These are phyloP conservation scores for Phascolomyces articulosus DNA, from an alignment of 371 early-diverging fungal species.

Conservation along the genomic window DNA sequence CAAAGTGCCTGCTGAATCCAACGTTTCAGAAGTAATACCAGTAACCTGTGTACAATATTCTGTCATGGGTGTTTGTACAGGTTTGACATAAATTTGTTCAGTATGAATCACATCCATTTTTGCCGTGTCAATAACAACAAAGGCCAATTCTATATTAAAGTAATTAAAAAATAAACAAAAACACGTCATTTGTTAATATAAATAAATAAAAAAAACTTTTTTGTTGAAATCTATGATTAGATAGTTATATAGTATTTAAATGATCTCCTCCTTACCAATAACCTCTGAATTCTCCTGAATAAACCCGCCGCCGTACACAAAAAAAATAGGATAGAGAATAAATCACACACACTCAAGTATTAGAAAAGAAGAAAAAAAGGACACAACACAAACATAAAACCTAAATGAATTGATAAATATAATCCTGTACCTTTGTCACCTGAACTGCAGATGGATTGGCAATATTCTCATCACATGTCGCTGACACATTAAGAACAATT, in stretches of 20 bases:
- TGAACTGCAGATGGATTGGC: constrained; percentile 62
- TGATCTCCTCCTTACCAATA: constrained; percentile 33
- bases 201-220: background rate
- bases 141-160: constrained; percentile 33
- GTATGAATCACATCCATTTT: constrained; percentile 58
- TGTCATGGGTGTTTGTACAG: constrained; percentile 66
- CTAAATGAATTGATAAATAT: background rate
- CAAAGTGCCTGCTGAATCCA: constrained; percentile 60
- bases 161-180: no score
- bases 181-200: background rate
- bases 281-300: constrained; percentile 50
- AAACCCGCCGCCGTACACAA: background rate
- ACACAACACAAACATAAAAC: background rate
- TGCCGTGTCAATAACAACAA: constrained; percentile 41
- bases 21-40: constrained; percentile 62
- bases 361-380: background rate
- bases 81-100: constrained; percentile 67
- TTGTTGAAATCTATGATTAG: constrained; percentile 4
- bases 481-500: constrained; percentile 71
- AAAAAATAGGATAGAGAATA: background rate
- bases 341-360: background rate
- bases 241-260: background rate
- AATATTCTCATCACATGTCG: constrained; percentile 75
- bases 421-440: constrained; percentile 55
- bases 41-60: constrained; percentile 69